These are phyloP conservation scores for Arxiozyma slooffiae DNA, from an alignment of 1,139 yeast species.

Conservation along the genomic window DNA sequence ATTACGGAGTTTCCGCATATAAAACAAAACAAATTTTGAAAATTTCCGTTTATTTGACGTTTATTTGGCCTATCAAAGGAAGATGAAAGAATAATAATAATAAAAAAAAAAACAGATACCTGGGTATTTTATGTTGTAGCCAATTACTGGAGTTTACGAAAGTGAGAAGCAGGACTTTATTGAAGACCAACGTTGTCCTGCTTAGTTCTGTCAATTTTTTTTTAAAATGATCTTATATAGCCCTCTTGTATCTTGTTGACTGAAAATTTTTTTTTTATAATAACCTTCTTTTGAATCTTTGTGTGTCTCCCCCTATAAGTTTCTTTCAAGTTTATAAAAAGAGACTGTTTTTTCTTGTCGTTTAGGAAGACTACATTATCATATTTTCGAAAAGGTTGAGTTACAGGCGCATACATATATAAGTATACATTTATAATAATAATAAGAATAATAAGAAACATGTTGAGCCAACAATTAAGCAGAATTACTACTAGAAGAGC, in stretches of 20 bases:
- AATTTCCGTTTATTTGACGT: not conserved
- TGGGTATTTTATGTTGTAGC: not conserved
- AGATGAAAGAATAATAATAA: not conserved
- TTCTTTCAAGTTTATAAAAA: not conserved
- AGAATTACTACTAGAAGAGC: constrained; percentile 30
- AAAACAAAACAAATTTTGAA: not conserved
- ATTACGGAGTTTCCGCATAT: not conserved
- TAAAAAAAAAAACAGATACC: not conserved
- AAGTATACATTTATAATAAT: not conserved
- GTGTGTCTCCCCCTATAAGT: not conserved
- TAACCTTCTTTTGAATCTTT: too few relatives aligned
- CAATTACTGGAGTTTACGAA: not conserved
- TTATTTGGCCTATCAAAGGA: not conserved
- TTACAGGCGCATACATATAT: not conserved
- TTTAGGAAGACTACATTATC: not conserved
- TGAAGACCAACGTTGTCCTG: too few relatives aligned
- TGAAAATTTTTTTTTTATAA: not conserved
- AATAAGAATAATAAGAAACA: constrained; percentile 7
- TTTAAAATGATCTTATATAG: not conserved
- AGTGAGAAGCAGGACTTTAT: too few relatives aligned
- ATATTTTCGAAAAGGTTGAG: not conserved
- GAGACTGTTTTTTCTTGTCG: not conserved
- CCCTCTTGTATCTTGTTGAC: not conserved
- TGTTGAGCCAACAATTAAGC: constrained; percentile 29
- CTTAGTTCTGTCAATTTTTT: too few relatives aligned